Evolutionary conservation across 2,329 filamentous ascomycete genomes (phyloP).

Genomic region (Endoconidiophora laricicola): DNA sequence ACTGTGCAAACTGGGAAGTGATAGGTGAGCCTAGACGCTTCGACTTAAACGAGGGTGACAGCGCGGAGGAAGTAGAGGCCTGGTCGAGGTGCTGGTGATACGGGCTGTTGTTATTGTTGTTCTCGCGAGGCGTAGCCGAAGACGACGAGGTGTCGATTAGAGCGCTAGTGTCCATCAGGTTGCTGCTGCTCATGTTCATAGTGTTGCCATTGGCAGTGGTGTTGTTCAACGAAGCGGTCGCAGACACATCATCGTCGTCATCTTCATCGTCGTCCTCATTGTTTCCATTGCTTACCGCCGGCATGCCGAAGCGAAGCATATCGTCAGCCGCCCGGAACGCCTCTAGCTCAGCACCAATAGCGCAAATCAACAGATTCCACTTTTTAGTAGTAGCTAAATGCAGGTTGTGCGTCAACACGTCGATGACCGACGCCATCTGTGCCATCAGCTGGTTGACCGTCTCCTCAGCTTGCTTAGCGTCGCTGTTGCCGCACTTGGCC

Average conservation of each 20-base stretch:
- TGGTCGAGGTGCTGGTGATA: too few relatives aligned
- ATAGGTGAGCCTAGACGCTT: constrained; percentile 12
- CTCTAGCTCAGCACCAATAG: constrained; percentile 57
- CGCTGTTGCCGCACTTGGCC: constrained; percentile 9
- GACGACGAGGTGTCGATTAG: neutral
- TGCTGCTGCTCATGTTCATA: constrained; percentile 12
- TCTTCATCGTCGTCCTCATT: constrained; percentile 13
- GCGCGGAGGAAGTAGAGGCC: too few relatives aligned
- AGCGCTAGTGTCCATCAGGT: neutral
- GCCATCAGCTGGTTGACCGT: constrained; percentile 30
- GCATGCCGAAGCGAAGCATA: constrained; percentile 30
- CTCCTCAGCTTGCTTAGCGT: constrained; percentile 20
- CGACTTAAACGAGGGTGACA: constrained; percentile 6
- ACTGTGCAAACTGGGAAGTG: constrained; percentile 4
- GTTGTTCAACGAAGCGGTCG: neutral
- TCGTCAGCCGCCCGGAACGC: constrained; percentile 44
- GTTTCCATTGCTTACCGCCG: constrained; percentile 15
- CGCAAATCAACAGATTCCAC: constrained; percentile 62
- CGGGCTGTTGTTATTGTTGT: neutral
- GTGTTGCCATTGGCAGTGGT: constrained; percentile 8
- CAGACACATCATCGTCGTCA: constrained; percentile 14
- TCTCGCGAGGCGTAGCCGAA: neutral
- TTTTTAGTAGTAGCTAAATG: constrained; percentile 39
- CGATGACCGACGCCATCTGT: constrained; percentile 40
- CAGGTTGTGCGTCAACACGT: constrained; percentile 36